phyloP scores from a whole-genome alignment of 768 basidiomycete species.

The Clitopilus passeckerianus region DNA sequence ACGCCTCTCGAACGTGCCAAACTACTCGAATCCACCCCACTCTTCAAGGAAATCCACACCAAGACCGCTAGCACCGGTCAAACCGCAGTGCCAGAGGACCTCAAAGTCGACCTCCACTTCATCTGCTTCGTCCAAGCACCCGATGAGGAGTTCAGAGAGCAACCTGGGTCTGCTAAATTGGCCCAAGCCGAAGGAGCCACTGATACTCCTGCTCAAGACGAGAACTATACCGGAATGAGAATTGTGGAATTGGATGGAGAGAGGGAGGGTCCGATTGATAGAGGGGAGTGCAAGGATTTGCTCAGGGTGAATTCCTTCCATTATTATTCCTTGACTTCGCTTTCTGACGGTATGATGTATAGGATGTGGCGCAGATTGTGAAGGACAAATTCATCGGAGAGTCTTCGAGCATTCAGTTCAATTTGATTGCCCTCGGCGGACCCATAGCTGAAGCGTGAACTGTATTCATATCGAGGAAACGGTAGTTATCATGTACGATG shows the following conservation, averaged over 20 bases:
- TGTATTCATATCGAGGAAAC: too few species aligned
- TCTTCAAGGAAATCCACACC: conserved; percentile 77
- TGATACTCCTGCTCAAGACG: neutral
- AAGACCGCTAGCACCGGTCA: conserved; percentile 69
- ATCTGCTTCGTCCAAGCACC: conserved; percentile 80
- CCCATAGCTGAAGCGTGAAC: neutral
- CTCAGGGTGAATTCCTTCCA: conserved; percentile 37
- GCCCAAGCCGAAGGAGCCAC: neutral
- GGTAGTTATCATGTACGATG: too few species aligned
- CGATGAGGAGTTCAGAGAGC: conserved; percentile 23
- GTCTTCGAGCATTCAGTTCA: conserved; percentile 56
- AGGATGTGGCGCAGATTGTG: conserved; percentile 67
- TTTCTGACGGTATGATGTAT: neutral
- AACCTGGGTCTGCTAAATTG: conserved; percentile 15
- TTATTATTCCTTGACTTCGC: neutral
- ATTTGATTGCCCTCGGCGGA: conserved; percentile 53
- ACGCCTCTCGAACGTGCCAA: conserved; percentile 71
- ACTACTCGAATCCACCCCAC: conserved; percentile 66
- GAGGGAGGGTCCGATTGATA: conserved; percentile 74
- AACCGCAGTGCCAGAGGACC: conserved; percentile 53
- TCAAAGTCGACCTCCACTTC: conserved; percentile 80
- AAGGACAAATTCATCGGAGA: conserved; percentile 53
- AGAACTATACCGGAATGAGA: neutral
- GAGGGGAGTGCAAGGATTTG: conserved; percentile 58
- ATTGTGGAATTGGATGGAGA: conserved; percentile 85